phyloP scores from a whole-genome alignment of 2,329 filamentous ascomycete genomes.

The Colletotrichum phormii region DNA sequence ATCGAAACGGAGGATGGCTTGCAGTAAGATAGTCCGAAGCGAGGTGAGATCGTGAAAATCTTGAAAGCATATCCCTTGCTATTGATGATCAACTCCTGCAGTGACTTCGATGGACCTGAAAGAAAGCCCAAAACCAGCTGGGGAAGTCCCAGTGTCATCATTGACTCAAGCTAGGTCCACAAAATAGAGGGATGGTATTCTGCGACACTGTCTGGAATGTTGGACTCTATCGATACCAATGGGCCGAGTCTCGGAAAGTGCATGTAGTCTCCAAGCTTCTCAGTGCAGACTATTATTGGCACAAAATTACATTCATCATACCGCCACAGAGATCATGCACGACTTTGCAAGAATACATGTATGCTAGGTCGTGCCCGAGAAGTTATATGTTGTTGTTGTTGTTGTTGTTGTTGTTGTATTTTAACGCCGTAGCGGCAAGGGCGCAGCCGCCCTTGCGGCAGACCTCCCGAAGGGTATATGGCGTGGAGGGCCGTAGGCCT shows the following conservation, averaged over 20 bases:
- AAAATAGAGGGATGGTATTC: neutral
- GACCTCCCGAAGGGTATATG: too few relatives aligned
- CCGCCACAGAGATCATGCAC: too few relatives aligned
- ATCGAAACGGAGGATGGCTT: neutral
- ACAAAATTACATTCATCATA: too few relatives aligned
- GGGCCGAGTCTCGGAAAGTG: neutral
- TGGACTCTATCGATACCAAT: neutral
- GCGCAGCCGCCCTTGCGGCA: too few relatives aligned
- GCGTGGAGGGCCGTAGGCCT: too few relatives aligned
- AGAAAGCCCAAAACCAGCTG: neutral
- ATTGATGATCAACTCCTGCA: neutral
- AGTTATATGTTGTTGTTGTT: too few relatives aligned
- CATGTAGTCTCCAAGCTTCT: neutral
- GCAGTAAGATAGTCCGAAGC: neutral
- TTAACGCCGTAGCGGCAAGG: too few relatives aligned
- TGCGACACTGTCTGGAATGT: neutral
- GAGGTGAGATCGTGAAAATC: neutral
- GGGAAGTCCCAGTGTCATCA: neutral
- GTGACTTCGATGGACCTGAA: neutral
- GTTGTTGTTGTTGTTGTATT: too few relatives aligned
- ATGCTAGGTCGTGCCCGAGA: too few relatives aligned
- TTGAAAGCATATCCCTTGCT: neutral
- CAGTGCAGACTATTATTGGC: too few relatives aligned
- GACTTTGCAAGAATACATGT: too few relatives aligned
- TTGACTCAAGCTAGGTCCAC: neutral